Conservation (phyloP, 2,329 filamentous ascomycete genomes). For the Colletotrichum magnum region DNA sequence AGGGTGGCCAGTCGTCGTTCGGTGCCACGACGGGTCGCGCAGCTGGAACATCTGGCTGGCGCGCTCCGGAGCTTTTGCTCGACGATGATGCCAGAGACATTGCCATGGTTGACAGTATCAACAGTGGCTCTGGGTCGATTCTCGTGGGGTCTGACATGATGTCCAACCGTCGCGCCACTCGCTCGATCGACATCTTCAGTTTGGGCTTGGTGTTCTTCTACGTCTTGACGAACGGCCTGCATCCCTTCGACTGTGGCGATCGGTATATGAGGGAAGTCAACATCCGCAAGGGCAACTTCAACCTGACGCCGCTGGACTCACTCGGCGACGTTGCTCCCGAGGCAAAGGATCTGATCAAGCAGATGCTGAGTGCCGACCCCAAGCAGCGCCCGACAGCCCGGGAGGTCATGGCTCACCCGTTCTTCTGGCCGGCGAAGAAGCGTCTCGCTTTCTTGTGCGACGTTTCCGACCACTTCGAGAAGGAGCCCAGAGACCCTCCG, state of each 20-base stretch:
- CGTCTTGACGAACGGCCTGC: conserved; percentile 91
- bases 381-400: conserved; percentile 77
- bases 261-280: conserved; percentile 97
- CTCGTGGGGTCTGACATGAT: conserved; percentile 70
- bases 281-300: conserved; percentile 90
- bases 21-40: conserved; percentile 95
- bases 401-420: conserved; percentile 91
- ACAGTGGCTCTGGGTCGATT: conserved; percentile 74
- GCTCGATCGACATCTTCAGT: conserved; percentile 97
- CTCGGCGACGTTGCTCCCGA: conserved; percentile 89
- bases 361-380: conserved; percentile 77
- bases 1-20: conserved; percentile 94
- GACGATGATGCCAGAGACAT: conserved; percentile 77
- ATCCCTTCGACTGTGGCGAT: conserved; percentile 95
- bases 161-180: conserved; percentile 85
- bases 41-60: conserved; percentile 95
- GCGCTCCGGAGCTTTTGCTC: conserved; percentile 91
- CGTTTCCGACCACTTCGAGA: conserved; percentile 96
- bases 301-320: conserved; percentile 77
- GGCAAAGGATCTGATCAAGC: conserved; percentile 86
- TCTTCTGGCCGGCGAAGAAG: conserved; percentile 95
- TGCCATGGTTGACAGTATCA: conserved; percentile 66
- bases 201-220: conserved; percentile 99
- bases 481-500: conserved; percentile 87
- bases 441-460: conserved; percentile 94